Percentiles rank a stretch among this genome's conserved stretches.
Conservation (phyloP, 306 rosid species). For the Fragaria ananassa region DNA sequence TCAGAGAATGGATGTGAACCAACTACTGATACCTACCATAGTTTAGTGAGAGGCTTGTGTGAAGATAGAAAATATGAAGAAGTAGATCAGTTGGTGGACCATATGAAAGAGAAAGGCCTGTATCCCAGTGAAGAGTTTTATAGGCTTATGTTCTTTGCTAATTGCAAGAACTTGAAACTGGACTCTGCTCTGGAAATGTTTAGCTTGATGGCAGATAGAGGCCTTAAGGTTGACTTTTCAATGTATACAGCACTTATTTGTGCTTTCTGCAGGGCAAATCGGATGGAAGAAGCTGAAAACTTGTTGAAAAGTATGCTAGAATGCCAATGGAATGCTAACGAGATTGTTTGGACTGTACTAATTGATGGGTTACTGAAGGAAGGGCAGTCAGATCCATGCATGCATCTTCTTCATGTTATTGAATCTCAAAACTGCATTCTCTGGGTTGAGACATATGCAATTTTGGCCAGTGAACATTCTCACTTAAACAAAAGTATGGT, state of each 20-base stretch:
- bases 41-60: conserved; percentile 42
- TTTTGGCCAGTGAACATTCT: conserved; percentile 36
- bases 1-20: conserved; percentile 30
- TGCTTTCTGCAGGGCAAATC: conserved; percentile 33
- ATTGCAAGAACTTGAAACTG: conserved; percentile 30
- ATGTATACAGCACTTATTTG: conserved; percentile 37
- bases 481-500: conserved; percentile 16
- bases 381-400: conserved; percentile 28
- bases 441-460: conserved; percentile 33
- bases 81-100: conserved; percentile 29
- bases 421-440: conserved; percentile 30
- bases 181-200: conserved; percentile 38
- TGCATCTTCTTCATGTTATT: conserved; percentile 40
- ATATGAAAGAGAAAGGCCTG: conserved; percentile 36
- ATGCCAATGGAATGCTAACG: conserved; percentile 37
- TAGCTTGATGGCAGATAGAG: conserved; percentile 25
- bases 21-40: conserved; percentile 32
- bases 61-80: conserved; percentile 33
- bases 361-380: conserved; percentile 44
- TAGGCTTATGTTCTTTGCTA: conserved; percentile 23
- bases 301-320: conserved; percentile 39
- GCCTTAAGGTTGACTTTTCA: conserved; percentile 20
- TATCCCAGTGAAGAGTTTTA: conserved; percentile 31
- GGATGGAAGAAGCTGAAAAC: conserved; percentile 35
- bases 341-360: conserved; percentile 46